phyloP scores from a whole-genome alignment of 331 rosid species.

The Cydonia oblonga region DNA sequence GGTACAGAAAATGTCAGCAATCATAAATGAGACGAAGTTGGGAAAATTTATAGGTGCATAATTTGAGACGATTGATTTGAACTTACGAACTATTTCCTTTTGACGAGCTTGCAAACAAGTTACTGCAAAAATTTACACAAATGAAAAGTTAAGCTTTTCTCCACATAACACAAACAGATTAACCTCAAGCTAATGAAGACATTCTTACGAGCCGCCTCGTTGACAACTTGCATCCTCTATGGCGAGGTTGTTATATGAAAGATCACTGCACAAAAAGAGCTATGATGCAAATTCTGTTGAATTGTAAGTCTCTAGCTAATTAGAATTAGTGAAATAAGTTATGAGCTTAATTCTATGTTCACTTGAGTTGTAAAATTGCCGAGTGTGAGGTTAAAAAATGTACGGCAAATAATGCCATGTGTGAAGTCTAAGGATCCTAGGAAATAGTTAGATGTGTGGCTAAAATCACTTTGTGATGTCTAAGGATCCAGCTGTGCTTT shows the following conservation, averaged over 20 bases:
- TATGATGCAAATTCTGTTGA: background rate
- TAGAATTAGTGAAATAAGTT: no score
- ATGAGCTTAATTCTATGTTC: no score
- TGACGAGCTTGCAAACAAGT: slow-evolving; percentile 49
- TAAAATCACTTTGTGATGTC: no score
- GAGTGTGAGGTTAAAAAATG: no score
- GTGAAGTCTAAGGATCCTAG: no score
- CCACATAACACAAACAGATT: background rate
- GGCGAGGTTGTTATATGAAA: slow-evolving; percentile 22
- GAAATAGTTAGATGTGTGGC: no score
- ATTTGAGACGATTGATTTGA: background rate
- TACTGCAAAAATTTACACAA: slow-evolving; percentile 24
- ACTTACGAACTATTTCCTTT: slow-evolving; percentile 37
- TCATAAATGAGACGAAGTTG: background rate
- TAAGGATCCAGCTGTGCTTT: no score
- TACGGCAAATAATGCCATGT: no score
- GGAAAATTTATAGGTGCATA: background rate
- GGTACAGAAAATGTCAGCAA: no score
- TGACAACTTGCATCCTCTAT: slow-evolving; percentile 1
- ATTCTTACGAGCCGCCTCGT: background rate
- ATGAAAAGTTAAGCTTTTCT: background rate
- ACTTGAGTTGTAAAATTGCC: no score
- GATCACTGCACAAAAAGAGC: no score
- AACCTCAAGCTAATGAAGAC: background rate
- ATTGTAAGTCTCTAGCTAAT: no score